Conservation (phyloP, 306 rosid species). For the Casuarina glauca region DNA sequence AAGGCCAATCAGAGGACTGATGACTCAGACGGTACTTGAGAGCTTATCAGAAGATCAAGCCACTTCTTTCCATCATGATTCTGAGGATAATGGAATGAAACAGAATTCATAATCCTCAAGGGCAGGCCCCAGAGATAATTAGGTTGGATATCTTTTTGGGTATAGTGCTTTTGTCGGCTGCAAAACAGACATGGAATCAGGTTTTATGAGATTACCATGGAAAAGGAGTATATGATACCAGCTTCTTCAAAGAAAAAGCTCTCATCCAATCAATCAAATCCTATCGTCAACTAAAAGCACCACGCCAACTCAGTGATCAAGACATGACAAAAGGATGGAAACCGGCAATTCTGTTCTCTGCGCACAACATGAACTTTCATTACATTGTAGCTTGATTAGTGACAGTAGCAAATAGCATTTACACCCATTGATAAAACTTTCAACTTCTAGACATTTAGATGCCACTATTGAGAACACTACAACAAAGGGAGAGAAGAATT, state of each 20-base stretch:
- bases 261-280: neutral
- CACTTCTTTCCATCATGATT: too few relatives aligned
- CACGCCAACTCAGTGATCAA: neutral
- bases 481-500: constrained; percentile 5
- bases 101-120: neutral
- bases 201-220: neutral
- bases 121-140: neutral
- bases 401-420: neutral
- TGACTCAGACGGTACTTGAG: too few relatives aligned
- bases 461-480: neutral
- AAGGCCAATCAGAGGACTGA: too few relatives aligned
- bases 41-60: too few relatives aligned
- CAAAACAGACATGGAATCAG: neutral
- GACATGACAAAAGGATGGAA: neutral
- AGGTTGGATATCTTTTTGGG: neutral
- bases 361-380: neutral
- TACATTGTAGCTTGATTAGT: neutral
- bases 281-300: neutral
- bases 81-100: too few relatives aligned
- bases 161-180: neutral
- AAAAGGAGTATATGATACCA: neutral
- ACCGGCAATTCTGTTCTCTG: neutral
- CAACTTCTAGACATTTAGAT: neutral
- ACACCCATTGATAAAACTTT: constrained; percentile 6
- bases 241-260: neutral